Base-by-base conservation (phyloP, 2,329 filamentous ascomycete species). In the Davidsoniella virescens region DNA sequence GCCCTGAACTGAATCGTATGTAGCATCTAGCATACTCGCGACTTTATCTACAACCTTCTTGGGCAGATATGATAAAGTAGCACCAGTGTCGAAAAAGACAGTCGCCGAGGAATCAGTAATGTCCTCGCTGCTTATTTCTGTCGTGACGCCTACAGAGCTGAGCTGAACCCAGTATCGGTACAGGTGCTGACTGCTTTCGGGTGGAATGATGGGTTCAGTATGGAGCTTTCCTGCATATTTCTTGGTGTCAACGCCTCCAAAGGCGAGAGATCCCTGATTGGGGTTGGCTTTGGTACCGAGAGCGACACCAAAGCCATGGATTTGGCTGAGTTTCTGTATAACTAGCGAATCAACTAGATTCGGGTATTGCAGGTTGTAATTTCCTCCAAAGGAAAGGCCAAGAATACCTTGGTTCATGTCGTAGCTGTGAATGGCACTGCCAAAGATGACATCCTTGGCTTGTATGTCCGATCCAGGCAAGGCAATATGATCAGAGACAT, bases 11-110 rank as follows among this genome's bases (percentile, higher is more conserved):
- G 59, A 39, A 38, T 70, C 65, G 42, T 68, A 66, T 14, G 65
- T 60, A 38, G 73, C 70, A 49, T 67, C 68, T 6, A 77, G 53
- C 57, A 67, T 59, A 47, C 62, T 52, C 58, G 65, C 67, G 33
- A 79, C 64, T 29, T 61, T 56, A 25, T 63, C 55, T 52, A 76
- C 71, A 52, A 83, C 62, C 29, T 66, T 59, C 53, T 74, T 65
- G 2, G 82, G 82, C 2, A 87, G 70, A 54, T 80, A 76, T 61
- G 75, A 81, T 50, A 84, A 65, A 40, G 76, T 82, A 54, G 76
- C 80, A 51, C 82, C 82, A 12, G 76, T 80, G 62, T 84, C 80
- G 23, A 84, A 69, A 46, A 79, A 70, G 26, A 75, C 69, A 25
- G 68, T 62, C 7, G 68, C 56, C 14, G 68, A 62, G 38, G 64